phyloP scores from a whole-genome alignment of 2,329 filamentous ascomycete species.

The Balansia obtecta region DNA sequence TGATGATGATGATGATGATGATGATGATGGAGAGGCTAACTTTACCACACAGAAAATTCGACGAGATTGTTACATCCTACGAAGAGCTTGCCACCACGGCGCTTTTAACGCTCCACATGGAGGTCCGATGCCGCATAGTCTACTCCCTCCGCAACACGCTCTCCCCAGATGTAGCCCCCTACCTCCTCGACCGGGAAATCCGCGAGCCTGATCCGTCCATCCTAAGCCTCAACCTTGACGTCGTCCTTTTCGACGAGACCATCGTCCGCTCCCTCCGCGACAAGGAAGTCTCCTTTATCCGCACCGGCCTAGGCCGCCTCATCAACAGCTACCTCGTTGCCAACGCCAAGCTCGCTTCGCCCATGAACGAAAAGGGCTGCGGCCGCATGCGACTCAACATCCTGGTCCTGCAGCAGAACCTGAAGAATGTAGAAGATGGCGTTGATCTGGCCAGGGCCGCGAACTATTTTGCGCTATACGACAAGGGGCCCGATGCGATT shows the following conservation, averaged over 20 bases:
- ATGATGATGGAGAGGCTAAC: constrained; percentile 18
- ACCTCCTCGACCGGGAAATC: constrained; percentile 58
- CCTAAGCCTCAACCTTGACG: constrained; percentile 68
- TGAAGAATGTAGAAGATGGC: constrained; percentile 77
- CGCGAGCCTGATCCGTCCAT: constrained; percentile 69
- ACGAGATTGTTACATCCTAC: constrained; percentile 73
- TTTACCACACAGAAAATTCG: constrained; percentile 52
- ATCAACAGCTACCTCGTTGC: constrained; percentile 70
- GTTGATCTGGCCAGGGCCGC: constrained; percentile 51
- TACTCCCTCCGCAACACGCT: constrained; percentile 58
- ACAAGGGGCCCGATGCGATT: constrained; percentile 51
- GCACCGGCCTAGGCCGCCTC: constrained; percentile 61
- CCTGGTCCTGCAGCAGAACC: constrained; percentile 86
- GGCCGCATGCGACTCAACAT: constrained; percentile 90
- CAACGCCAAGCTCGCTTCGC: constrained; percentile 56
- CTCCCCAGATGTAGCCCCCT: constrained; percentile 48
- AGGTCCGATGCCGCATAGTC: constrained; percentile 75
- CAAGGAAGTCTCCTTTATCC: constrained; percentile 62
- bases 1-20: too few relatives aligned
- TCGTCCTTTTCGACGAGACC: constrained; percentile 81
- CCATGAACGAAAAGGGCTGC: constrained; percentile 75
- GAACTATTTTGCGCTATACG: constrained; percentile 59
- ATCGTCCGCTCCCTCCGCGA: constrained; percentile 59
- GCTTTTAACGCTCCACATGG: constrained; percentile 76
- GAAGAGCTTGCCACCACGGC: constrained; percentile 68